phyloP scores from a whole-genome alignment of 306 rosid genomes.

The Geum urbanum region DNA sequence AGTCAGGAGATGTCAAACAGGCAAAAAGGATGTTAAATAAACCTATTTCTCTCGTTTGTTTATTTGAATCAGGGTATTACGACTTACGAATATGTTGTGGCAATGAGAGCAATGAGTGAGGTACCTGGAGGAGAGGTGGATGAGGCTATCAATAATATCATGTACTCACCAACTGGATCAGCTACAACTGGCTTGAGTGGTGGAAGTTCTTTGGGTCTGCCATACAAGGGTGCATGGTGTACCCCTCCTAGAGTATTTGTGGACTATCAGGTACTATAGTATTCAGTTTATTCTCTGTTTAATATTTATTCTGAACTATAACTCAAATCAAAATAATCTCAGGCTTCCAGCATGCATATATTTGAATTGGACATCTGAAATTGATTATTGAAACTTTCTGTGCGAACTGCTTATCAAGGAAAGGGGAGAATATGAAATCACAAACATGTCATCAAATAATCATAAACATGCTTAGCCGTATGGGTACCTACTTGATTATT shows the following conservation, averaged over 20 bases:
- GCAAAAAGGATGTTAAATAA: slow-evolving; percentile 12
- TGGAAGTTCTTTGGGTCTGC: slow-evolving; percentile 91
- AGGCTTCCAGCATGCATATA: slow-evolving; percentile 6
- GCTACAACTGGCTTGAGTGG: slow-evolving; percentile 97
- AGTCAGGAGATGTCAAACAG: neutral
- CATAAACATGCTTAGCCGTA: neutral
- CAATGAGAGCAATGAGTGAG: slow-evolving; percentile 95
- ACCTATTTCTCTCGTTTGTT: slow-evolving; percentile 9
- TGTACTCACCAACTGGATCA: slow-evolving; percentile 86
- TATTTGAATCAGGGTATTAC: slow-evolving; percentile 77
- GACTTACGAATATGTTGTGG: slow-evolving; percentile 91
- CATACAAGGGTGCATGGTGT: slow-evolving; percentile 94
- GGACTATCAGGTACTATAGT: slow-evolving; percentile 79
- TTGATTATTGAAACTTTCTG: slow-evolving; percentile 3
- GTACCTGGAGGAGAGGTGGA: slow-evolving; percentile 69
- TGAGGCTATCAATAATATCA: slow-evolving; percentile 56
- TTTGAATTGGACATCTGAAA: slow-evolving; percentile 5
- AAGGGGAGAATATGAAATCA: neutral
- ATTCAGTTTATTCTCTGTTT: slow-evolving; percentile 5
- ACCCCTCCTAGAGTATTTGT: slow-evolving; percentile 95
- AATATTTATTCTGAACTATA: slow-evolving; percentile 4
- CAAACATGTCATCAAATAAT: neutral
- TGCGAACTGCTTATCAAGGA: neutral
- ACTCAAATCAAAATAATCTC: neutral
- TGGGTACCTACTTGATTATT: neutral